Evolutionary conservation across 805 yeast genomes (phyloP), one percentile per base, ranked within the genome.

Genomic region (Lachancea waltii): DNA sequence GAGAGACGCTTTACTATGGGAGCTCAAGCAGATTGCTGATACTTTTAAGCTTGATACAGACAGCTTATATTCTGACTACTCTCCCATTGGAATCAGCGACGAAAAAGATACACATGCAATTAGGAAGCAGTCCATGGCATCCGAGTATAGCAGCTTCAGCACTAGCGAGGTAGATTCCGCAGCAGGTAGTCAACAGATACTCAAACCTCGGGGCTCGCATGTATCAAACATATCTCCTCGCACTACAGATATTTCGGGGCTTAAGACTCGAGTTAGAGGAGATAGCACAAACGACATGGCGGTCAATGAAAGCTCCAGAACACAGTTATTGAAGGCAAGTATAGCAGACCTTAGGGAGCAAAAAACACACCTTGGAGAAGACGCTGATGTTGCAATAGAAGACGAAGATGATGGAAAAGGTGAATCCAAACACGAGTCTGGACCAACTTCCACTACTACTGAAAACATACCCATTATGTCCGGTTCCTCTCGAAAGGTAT

Each of bases 1-100:
- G 32, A 45, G 61, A 18, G 62, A 60, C 40, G 50, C 63, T 5
- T 34, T 60, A 9, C 36, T 56, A 5, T 59, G 62, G 64, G 62
- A 58, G 38, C 37, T 59, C 39, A 54, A 55, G 23, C 38, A 36
- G 15, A 13, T 44, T 18, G 28, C 40, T 15, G 40, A 36, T 6
- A 25, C 18, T 10, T 13, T 19, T 11, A 25, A 25, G 27, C 22
- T 30, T 6, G 33, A 30, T 8, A 7, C 15, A 7, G 28, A 15
- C 6, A 36, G 35, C 24, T 20, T 30, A 13, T 21, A 33, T 21
- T 19, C 38, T 3, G 32, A 34, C 13, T 26, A 24, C 10, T 14
- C 21, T 4, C 14, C 24, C 10, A 27, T 20, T 7, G 20, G 20
- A 11, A 22, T 10, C 16, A 16, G 13, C 10, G 4, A 8, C 7